These are phyloP conservation scores for Plantago major DNA, from an alignment of 257 asterid species.

Conservation along the genomic window DNA sequence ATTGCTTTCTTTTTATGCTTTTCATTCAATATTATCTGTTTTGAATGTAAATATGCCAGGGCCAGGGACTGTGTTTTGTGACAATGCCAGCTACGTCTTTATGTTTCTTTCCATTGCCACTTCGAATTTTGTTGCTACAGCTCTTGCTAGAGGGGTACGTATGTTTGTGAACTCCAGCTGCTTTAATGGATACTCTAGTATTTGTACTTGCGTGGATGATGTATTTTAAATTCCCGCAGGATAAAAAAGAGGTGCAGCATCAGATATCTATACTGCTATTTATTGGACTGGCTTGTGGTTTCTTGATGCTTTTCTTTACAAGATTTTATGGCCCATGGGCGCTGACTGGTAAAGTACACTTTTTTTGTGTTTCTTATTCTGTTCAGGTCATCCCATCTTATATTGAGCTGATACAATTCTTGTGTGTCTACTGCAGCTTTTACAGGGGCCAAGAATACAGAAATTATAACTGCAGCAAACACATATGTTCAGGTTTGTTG, in stretches of 20 bases:
- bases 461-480: constrained; percentile 71
- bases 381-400: constrained; percentile 8
- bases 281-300: constrained; percentile 79
- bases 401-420: constrained; percentile 18
- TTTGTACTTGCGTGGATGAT: constrained; percentile 1
- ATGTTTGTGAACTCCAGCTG: neutral
- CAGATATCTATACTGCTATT: constrained; percentile 80
- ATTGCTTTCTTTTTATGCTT: neutral
- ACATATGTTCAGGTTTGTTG: constrained; percentile 77
- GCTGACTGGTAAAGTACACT: constrained; percentile 48
- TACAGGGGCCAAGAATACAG: constrained; percentile 73
- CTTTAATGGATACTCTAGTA: constrained; percentile 1
- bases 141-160: constrained; percentile 79
- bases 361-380: neutral
- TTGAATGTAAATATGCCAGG: constrained; percentile 39
- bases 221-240: constrained; percentile 35
- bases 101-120: constrained; percentile 98
- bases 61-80: constrained; percentile 90
- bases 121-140: constrained; percentile 90
- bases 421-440: constrained; percentile 46
- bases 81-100: constrained; percentile 71
- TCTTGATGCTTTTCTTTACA: constrained; percentile 70
- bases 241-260: constrained; percentile 79
- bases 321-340: constrained; percentile 72
- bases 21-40: no score